Conservation (phyloP, 148 eudicot species). For the Rhododendron simsii region DNA sequence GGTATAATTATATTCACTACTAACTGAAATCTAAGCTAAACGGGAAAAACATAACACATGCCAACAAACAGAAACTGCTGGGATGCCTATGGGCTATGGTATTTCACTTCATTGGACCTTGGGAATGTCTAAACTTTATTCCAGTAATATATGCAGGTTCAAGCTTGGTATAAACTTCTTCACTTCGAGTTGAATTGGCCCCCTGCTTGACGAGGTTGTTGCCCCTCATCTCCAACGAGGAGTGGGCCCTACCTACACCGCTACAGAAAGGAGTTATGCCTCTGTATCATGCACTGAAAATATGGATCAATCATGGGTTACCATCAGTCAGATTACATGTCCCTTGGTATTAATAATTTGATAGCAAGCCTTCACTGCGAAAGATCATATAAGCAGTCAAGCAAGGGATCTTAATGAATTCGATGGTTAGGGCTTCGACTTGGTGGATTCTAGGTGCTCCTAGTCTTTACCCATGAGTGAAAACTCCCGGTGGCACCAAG, state of each 20-base stretch:
- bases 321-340: background rate
- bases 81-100: background rate
- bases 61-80: background rate
- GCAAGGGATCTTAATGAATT: background rate
- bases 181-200: background rate
- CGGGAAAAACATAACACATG: background rate
- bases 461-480: background rate
- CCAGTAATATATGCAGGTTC: background rate
- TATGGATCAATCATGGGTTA: background rate
- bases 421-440: background rate
- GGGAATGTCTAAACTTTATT: background rate
- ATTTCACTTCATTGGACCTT: background rate
- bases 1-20: background rate
- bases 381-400: background rate
- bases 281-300: background rate
- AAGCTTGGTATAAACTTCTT: background rate
- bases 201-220: background rate
- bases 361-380: background rate
- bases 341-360: background rate
- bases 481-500: background rate
- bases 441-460: background rate
- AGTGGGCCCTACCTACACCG: background rate
- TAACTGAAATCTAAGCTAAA: background rate
- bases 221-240: background rate
- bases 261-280: background rate